Base-by-base conservation (phyloP, 1,139 yeast genomes). In the Yamadazyma blattariae region DNA sequence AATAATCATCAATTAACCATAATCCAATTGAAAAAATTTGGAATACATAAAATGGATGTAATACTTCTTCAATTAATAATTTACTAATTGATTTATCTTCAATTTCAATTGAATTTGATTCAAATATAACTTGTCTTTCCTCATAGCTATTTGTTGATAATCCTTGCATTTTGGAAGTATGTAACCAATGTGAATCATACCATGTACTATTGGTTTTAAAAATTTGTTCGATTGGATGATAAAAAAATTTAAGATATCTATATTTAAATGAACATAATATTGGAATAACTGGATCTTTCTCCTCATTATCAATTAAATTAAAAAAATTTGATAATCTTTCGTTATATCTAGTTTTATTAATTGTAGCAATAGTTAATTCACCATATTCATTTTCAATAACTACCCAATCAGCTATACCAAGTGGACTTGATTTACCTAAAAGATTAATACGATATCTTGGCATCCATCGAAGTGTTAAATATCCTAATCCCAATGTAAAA, bases 351-450 rank as follows among this genome's bases (percentile, higher is more conserved):
- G 64, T 63, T 47, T 81, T 74, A 2, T 62, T 51, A 13, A 92
- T 77, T 5, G 65, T 58, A 5, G 78, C 73, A 12, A 83, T 74
- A 19, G 76, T 71, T 44, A 92, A 69, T 49, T 88, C 96, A 21
- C 97, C 97, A 71, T 79, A 84, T 55, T 90, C 97, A 48, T 88
- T 94, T 54, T 92, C 98, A 29, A 94, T 72, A 13, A 89, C 96
- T 25, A 92, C 84, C 95, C 97, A 88, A 50, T 88, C 95, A 23
- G 97, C 85, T 40, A 71, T 71, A 1, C 89, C 96, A 42, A 94
- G 66, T 0, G 95, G 81, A 7, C 77, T 69, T 22, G 71, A 71
- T 14, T 62, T 61, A 3, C 96, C 97, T 62, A 77, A 68, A 42
- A 88, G 61, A 34, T 71, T 71, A 32, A 92, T 77, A 43, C 86